Base-by-base conservation (phyloP, 2,329 filamentous ascomycete species). In the Epichloe scottii region DNA sequence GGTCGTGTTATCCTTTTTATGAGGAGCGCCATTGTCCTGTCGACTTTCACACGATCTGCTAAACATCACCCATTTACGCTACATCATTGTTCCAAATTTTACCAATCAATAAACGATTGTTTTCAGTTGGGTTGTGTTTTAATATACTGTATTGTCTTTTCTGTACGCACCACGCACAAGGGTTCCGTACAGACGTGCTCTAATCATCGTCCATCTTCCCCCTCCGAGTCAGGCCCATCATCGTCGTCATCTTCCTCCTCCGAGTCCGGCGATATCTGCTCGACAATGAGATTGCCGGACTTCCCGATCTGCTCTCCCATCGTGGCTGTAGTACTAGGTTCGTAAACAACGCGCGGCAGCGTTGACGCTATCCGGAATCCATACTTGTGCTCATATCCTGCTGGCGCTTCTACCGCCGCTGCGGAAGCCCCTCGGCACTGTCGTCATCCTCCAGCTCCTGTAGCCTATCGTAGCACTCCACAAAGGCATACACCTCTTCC, bases 401-500 rank as follows among this genome's bases (percentile, higher is more conserved):
- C 51, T 35, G 59, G 59, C 21, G 37, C 50, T 10, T 51, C 49
- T 35, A 41, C 45, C 14, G 23, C 17, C 7, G 43, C 17, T 7
- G 26, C 37, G 10, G 35, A 26, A 10, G 30, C 34, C 4, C 35
- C 7, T 12, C 35, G 4, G 35, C 21, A 5, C 14, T 12, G 14
- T 47, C 48, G 34, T 35, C 26, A 40, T 71, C 79, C 21, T 75
- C 71, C 0, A 89, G 88, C 58, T 57, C 56, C 37, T 76, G 67
- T 3, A 89, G 59, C 5, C 85, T 59, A 49, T 88, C 82, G 63
- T 89, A 84, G 68, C 91, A 97, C 63, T 98, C 93, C 2, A 97
- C 89, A 68, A 95, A 96, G 0, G 91, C 93, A 66, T 97, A 97
- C 5, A 98, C 70, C 61, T 96, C 89, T 63, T 97, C 91, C 38